Evolutionary conservation across 169 alveolate genomes (phyloP), one percentile per base, ranked within the genome.

Genomic region (Plasmodium gallinaceum): DNA sequence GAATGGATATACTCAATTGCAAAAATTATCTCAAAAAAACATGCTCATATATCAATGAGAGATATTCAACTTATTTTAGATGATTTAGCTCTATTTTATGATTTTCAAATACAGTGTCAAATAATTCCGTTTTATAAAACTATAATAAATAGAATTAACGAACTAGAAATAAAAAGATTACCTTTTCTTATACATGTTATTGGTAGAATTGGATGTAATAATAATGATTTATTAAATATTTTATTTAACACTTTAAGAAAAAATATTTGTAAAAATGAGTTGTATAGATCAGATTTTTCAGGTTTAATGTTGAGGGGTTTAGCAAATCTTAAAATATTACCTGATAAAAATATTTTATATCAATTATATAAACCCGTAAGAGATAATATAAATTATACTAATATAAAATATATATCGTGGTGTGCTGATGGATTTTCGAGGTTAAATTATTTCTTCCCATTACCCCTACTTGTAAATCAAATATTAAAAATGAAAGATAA

Each of bases 1-100:
- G 95, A 90, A 61, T 94, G 96, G 96, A 92, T 94, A 16, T 94
- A 94, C 61, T 94, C 92, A 46, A 72, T 94, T 18, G 95, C 96
- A 37, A 91, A 94, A 39, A 86, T 94, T 51, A 88, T 94, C 8
- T 90, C 94, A 7, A 57, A 54, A 8, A 94, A 92, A 54, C 96
- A 94, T 62, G 75, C 87, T 18, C 96, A 94, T 76, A 71, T 94
- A 20, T 72, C 93, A 16, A 94, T 94, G 96, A 85, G 96, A n/a
- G 96, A 94, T 32, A 73, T 94, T 24, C 96, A 94, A 72, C 94
- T 94, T 54, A 86, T 94, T 22, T 76, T 94, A 45, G 96, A 94
- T 39, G 96, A 94, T 71, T 92, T 94, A 20, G 93, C 96, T 0
- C 87, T 94, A 18, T 94, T 94, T 85, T 94, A 94, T 58, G 96